Evolutionary conservation across 441 rosid species (phyloP), one percentile per base, ranked within the genome.

Genomic region (Bocquillonia castaneifolia): DNA sequence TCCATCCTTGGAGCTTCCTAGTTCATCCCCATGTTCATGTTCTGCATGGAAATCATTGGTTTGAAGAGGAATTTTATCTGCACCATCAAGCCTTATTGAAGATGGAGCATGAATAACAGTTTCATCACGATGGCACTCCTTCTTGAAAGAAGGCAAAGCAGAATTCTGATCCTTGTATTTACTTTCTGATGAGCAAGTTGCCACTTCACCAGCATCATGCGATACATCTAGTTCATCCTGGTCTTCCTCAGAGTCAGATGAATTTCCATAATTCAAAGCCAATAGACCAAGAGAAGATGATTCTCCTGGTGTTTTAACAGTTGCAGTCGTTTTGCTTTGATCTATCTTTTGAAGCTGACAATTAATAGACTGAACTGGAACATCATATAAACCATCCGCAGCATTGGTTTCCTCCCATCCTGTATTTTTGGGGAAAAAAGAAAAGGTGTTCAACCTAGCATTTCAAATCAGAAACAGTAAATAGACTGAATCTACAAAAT

Each of bases 161-260:
- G 78, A 68, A 67, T 62, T 56, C 61, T 59, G 71, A 54, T n/a
- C 31, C 47, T 71, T 68, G 73, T 63, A 55, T 60, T 71, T 81
- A 72, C 71, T 74, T 62, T 72, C 82, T 17, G 68, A 55, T 69
- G 77, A 68, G 55, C 64, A 57, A 59, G 72, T 72, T 63, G 70
- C 37, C 55, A 53, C 76, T 74, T 79, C 81, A 71, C 72, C 81
- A 36, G 54, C 69, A 63, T 18, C 63, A 70, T 60, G 50, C 36
- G 81, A 51, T 71, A 51, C 73, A 76, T 80, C 80, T 15, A 73
- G 72, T 66, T 81, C 86, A 72, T 68, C 75, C 47, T 63, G 79
- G 29, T 88, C 97, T 64, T 92, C 92, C 69, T 95, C 99, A 10
- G 98, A 92, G 73, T 95, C 98, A 0, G 99, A 92, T 59, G 97